phyloP scores from a whole-genome alignment of 2,329 filamentous ascomycete species.

The Mollisia scopiformis region DNA sequence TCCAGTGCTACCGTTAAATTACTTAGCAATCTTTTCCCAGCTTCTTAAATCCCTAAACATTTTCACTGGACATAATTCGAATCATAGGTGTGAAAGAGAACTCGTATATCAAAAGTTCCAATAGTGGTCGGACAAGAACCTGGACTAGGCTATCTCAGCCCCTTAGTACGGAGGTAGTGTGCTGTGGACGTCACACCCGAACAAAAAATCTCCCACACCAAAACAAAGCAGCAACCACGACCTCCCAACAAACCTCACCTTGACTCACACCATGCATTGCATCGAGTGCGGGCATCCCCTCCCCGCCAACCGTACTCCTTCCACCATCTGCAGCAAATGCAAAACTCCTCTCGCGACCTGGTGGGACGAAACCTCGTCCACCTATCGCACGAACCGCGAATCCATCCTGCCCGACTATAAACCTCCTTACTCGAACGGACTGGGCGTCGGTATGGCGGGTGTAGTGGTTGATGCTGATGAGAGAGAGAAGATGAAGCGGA shows the following conservation, averaged over 20 bases:
- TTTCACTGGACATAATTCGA: too few relatives aligned
- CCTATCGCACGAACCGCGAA: constrained; percentile 35
- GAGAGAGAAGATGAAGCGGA: constrained; percentile 19
- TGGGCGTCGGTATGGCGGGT: neutral
- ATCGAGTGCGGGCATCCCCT: constrained; percentile 34
- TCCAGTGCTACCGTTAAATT: too few relatives aligned
- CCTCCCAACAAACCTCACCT: neutral
- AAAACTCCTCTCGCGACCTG: constrained; percentile 35
- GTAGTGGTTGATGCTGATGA: neutral
- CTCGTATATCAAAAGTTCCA: neutral
- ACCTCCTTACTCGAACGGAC: constrained; percentile 14
- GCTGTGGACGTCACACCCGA: constrained; percentile 1
- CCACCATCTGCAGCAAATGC: constrained; percentile 36
- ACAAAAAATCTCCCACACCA: neutral
- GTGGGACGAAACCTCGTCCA: constrained; percentile 36
- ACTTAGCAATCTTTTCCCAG: too few relatives aligned
- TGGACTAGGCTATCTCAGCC: neutral
- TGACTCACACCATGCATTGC: constrained; percentile 29
- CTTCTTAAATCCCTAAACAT: too few relatives aligned
- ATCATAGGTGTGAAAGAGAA: too few relatives aligned
- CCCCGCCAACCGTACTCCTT: constrained; percentile 28
- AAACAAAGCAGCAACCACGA: neutral
- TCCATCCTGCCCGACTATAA: constrained; percentile 26
- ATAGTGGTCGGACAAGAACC: too few relatives aligned
- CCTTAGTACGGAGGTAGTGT: too few relatives aligned